Evolutionary conservation across 345 rosid genomes (phyloP), one percentile per base, ranked within the genome.

Genomic region (Gossypium australe): DNA sequence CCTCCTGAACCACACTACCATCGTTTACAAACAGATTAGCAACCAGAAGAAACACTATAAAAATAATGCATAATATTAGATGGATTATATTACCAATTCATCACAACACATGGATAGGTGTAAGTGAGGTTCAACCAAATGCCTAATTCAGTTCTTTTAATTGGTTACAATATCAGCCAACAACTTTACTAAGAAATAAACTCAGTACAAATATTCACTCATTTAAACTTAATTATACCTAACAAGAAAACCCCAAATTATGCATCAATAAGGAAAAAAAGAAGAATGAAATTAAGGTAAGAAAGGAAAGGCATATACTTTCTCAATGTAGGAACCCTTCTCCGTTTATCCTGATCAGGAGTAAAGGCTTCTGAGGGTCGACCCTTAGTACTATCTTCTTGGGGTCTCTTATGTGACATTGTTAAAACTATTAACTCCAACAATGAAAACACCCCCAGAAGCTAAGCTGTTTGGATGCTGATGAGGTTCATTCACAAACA

Each of bases 371-470:
- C 90, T 0, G 79, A 51, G 6, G 67, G 24, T 45, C 83, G 87
- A 75, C 80, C 80, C 84, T 85, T 90, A 5, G 41, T 5, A 7
- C 85, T 86, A 44, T 88, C 92, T 17, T 94, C 98, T 57, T 85
- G 86, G 57, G 90, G 94, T 81, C 97, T 89, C 85, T 94, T 94
- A 76, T 90, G 93, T 51, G 99, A 87, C 98, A 94, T 94, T 76
- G 75, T 79, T 67, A 45, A 38, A 16, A 17, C 66, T 27, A 29
- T 61, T 16, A 68, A 77, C 57, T 58, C 57, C 82, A 43, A 27
- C 70, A 60, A 47, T 58, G 69, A 75, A 17, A 75, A 73, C 65
- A 44, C 59, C 20, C 27, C 17, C 24, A 73, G n/a, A 27, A n/a
- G 69, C 25, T 24, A 38, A n/a, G 43, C 51, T 38, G 51, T 71